Conservation (phyloP, 306 rosid species). For the Dryas alaskensis region DNA sequence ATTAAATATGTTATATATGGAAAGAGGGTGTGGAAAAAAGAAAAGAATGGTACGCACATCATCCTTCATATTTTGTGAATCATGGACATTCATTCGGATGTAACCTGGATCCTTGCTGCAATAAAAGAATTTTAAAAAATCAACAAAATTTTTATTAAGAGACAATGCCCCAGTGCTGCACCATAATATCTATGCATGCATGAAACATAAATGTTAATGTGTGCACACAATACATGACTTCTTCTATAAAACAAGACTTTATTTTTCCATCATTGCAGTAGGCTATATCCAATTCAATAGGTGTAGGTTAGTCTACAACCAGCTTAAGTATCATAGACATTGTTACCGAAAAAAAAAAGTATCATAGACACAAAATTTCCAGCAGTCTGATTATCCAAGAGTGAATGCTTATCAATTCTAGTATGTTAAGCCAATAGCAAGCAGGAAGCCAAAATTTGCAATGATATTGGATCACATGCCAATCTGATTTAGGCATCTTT, state of each 20-base stretch:
- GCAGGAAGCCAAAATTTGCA: not conserved
- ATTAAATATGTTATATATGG: not conserved
- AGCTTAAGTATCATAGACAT: not conserved
- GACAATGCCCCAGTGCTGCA: not conserved
- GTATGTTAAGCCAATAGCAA: not conserved
- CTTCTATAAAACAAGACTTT: not conserved
- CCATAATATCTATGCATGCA: not conserved
- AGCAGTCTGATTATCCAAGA: no score
- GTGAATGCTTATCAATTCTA: not conserved
- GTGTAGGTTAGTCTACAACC: not conserved
- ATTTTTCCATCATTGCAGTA: not conserved
- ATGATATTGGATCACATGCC: not conserved
- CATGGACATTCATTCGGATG: conserved; percentile 62
- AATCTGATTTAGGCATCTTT: not conserved
- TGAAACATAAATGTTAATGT: not conserved
- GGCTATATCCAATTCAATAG: not conserved
- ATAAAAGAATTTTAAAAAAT: conserved; percentile 17
- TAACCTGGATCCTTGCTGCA: conserved; percentile 98
- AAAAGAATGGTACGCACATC: conserved; percentile 53
- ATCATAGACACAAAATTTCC: not conserved
- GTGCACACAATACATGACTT: not conserved
- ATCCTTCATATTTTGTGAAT: conserved; percentile 70
- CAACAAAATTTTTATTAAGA: not conserved
- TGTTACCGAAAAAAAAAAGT: no score
- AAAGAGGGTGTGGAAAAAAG: not conserved